Conservation (phyloP, 2,329 filamentous ascomycete genomes). For the Bipolaris bicolor region DNA sequence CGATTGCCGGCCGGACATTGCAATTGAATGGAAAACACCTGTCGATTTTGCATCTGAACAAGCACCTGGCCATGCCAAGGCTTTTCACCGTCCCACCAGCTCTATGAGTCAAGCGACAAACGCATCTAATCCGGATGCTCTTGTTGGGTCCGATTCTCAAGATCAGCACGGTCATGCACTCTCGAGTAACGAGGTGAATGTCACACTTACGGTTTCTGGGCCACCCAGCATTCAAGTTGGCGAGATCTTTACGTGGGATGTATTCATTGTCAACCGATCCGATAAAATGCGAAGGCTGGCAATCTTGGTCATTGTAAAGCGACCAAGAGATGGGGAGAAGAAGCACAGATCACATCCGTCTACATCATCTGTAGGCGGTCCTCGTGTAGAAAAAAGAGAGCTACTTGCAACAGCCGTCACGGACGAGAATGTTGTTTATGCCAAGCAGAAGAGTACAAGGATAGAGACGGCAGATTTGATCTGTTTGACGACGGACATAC, state of each 20-base stretch:
- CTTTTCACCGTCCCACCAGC: constrained; percentile 40
- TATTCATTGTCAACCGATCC: constrained; percentile 78
- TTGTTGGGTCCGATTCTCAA: constrained; percentile 32
- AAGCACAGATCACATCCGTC: constrained; percentile 52
- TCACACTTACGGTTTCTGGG: constrained; percentile 76
- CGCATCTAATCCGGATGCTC: constrained; percentile 36
- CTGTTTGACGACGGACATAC: constrained; percentile 76
- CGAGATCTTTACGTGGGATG: constrained; percentile 72
- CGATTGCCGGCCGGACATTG: constrained; percentile 65
- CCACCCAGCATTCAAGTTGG: constrained; percentile 67
- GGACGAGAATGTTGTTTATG: constrained; percentile 74
- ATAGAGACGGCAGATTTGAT: constrained; percentile 71
- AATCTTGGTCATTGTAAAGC: constrained; percentile 69
- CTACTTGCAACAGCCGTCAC: constrained; percentile 68
- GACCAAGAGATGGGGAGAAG: constrained; percentile 58
- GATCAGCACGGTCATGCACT: constrained; percentile 23
- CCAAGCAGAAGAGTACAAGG: constrained; percentile 69
- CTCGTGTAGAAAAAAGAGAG: constrained; percentile 43
- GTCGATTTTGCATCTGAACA: constrained; percentile 67
- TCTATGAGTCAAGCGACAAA: constrained; percentile 29
- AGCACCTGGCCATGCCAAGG: constrained; percentile 50
- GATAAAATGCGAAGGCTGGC: constrained; percentile 70
- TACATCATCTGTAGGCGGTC: constrained; percentile 50
- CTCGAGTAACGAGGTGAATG: constrained; percentile 63
- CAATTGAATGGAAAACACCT: constrained; percentile 70